Percentiles rank a stretch among this genome's conserved stretches.
Evolutionary conservation across 2,329 filamentous ascomycete genomes (phyloP).

Genomic region (Pyrenochaeta sp.): DNA sequence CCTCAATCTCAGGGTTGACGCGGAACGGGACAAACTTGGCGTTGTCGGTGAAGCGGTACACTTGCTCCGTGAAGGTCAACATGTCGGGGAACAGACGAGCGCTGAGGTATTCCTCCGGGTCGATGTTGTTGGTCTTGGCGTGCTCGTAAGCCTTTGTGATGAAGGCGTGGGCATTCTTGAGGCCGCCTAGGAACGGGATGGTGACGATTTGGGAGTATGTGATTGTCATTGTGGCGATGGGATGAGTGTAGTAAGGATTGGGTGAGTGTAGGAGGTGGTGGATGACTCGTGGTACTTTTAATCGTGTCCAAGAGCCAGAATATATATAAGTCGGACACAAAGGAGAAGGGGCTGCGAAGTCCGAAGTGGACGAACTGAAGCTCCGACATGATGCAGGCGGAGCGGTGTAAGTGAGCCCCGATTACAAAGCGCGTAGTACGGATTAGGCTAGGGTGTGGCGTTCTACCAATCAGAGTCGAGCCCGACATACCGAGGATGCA

Average conservation of each 20-base stretch:
- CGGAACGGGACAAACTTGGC: slow-evolving; percentile 52
- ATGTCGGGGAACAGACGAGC: slow-evolving; percentile 59
- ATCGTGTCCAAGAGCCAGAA: no score
- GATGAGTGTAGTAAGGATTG: no score
- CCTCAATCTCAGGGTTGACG: slow-evolving; percentile 45
- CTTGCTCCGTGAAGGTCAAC: slow-evolving; percentile 58
- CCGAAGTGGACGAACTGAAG: no score
- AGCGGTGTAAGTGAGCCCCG: no score
- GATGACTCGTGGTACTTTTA: no score
- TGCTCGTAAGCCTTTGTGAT: slow-evolving; percentile 55
- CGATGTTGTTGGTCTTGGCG: slow-evolving; percentile 47
- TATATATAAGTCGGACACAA: no score
- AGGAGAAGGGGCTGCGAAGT: no score
- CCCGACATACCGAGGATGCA: no score
- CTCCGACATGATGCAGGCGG: no score
- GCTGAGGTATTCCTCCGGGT: slow-evolving; percentile 48
- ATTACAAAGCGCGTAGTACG: no score
- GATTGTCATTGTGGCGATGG: slow-evolving; percentile 24
- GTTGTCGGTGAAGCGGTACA: slow-evolving; percentile 54
- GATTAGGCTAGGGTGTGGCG: no score
- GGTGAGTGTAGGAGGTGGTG: background rate
- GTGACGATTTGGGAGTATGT: slow-evolving; percentile 49
- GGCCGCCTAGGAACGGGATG: slow-evolving; percentile 51
- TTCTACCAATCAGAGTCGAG: no score
- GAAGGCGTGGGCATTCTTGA: slow-evolving; percentile 53